Evolutionary conservation across 1,284 basidiomycete species (phyloP).

Genomic region (Moesziomyces sp.): DNA sequence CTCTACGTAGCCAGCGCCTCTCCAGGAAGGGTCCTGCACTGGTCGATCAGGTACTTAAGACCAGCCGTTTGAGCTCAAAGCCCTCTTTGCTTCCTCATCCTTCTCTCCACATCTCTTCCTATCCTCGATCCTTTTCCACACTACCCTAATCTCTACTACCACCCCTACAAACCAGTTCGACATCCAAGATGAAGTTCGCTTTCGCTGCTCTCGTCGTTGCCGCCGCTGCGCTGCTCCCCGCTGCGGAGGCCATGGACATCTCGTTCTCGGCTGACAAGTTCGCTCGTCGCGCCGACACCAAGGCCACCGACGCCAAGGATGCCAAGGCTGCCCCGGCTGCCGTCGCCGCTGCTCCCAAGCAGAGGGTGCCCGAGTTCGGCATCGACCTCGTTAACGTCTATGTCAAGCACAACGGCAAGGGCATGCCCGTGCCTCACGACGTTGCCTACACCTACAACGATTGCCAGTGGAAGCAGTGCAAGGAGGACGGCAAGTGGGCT

Average conservation of each 20-base stretch:
- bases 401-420: slow-evolving; percentile 5
- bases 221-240: slow-evolving; percentile 33
- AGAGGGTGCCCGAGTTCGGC: slow-evolving; percentile 16
- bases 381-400: slow-evolving; percentile 12
- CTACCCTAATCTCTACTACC: background rate
- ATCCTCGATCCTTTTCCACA: background rate
- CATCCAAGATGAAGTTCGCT: slow-evolving; percentile 36
- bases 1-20: background rate
- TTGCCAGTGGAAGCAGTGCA: slow-evolving; percentile 29
- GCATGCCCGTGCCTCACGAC: slow-evolving; percentile 21
- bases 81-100: background rate
- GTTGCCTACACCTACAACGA: slow-evolving; percentile 9
- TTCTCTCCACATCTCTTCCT: background rate
- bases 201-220: slow-evolving; percentile 22
- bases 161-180: background rate
- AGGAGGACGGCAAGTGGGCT: background rate
- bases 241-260: slow-evolving; percentile 25
- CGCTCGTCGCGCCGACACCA: slow-evolving; percentile 14
- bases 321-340: too few relatives aligned
- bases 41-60: background rate
- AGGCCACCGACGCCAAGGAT: too few relatives aligned
- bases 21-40: background rate
- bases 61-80: background rate
- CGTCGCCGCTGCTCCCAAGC: background rate
- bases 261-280: slow-evolving; percentile 20